Evolutionary conservation across 176 grass and related monocot genomes (phyloP), one percentile per base, ranked within the genome.

Genomic region (Elaeis guineensis): DNA sequence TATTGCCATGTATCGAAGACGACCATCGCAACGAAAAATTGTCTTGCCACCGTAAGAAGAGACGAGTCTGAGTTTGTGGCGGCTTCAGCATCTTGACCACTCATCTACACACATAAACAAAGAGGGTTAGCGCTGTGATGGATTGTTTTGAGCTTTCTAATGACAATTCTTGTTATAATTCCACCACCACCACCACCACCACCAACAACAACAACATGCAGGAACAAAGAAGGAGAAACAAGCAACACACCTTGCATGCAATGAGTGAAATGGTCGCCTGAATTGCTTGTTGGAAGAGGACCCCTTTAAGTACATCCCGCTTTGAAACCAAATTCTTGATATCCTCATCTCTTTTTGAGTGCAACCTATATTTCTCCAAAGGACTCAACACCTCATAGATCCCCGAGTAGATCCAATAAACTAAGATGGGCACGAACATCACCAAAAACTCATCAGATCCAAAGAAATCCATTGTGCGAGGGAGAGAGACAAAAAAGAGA

Each of bases 231-330:
- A 18, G 16, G 29, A 18, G 50, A 66, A 29, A 4, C 17, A 16
- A 21, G 21, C 5, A 4, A 8, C 15, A 21, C 4, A 90, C 82
- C 82, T 90, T 85, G 64, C 76, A 61, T 21, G 86, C 52, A 0
- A 64, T 58, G 1, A 90, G 8, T 0, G 82, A 59, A 58, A 90
- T 63, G 64, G 82, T 58, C n/a, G 52, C 77, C 58, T 86, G 85
- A 72, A 95, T 78, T 17, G 50, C 79, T 55, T 95, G 90, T 69
- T 86, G 90, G 64, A 95, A 74, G 29, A 95, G 90, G 58, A 95
- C 85, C 28, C 67, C 77, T 35, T 53, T 70, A 5, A 86, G 48
- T 17, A 95, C 90, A 35, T 86, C 76, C 53, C 17, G 78, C 80
- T 82, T 72, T 44, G 85, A 83, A 17, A 57, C 79, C 73, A 89